These are phyloP conservation scores for Apiotrichum veenhuisii DNA, from an alignment of 1,284 basidiomycete species.

Conservation along the genomic window DNA sequence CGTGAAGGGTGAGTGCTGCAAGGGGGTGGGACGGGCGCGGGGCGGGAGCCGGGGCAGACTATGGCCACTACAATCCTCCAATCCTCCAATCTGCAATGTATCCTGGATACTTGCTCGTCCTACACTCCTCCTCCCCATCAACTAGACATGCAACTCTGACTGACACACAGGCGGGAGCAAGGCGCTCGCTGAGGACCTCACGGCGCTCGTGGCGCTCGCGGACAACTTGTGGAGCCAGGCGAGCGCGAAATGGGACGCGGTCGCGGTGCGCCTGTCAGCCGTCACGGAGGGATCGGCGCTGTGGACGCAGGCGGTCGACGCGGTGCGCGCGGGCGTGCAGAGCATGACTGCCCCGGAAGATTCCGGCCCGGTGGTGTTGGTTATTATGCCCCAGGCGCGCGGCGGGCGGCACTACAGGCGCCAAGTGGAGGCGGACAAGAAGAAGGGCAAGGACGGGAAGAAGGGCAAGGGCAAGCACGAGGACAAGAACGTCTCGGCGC, in stretches of 20 bases:
- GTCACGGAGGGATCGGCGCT: conserved; percentile 29
- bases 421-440: neutral
- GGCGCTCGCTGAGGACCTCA: conserved; percentile 40
- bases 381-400: conserved; percentile 32
- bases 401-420: conserved; percentile 7
- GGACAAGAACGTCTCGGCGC: conserved; percentile 15
- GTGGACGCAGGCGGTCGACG: conserved; percentile 37
- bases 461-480: conserved; percentile 29
- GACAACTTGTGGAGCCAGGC: conserved; percentile 34
- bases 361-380: conserved; percentile 43
- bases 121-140: neutral
- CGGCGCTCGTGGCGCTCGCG: conserved; percentile 40
- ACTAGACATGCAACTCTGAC: conserved; percentile 1
- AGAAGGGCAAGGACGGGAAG: conserved; percentile 23
- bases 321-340: conserved; percentile 42
- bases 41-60: no score
- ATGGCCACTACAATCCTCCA: no score
- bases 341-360: conserved; percentile 39
- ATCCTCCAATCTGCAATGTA: no score
- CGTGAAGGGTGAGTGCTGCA: conserved; percentile 2
- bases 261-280: conserved; percentile 36
- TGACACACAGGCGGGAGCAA: conserved; percentile 36
- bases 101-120: no score
- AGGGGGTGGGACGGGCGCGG: no score
- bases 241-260: conserved; percentile 37